Conservation (phyloP, 805 yeast species). For the Candida succiphila region DNA sequence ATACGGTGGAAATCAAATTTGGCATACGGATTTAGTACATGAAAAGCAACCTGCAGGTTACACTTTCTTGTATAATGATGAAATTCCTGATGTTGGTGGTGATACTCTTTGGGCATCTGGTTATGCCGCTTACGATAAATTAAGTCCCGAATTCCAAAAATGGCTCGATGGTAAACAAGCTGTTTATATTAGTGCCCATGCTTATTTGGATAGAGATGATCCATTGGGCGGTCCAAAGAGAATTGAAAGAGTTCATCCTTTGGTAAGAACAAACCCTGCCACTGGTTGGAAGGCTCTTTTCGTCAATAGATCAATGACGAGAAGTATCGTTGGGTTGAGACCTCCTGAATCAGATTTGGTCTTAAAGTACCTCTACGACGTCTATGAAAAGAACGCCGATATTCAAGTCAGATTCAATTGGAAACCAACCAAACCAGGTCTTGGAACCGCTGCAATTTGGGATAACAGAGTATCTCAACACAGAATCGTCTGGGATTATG, state of each 20-base stretch:
- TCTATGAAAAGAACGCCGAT: conserved; percentile 41
- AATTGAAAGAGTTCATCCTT: conserved; percentile 52
- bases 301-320: conserved; percentile 42
- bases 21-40: conserved; percentile 49
- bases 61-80: conserved; percentile 43
- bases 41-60: conserved; percentile 49
- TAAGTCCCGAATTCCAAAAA: conserved; percentile 38
- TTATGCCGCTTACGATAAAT: conserved; percentile 47
- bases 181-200: conserved; percentile 29
- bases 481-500: conserved; percentile 33
- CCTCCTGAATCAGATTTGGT: conserved; percentile 40
- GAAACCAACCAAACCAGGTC: conserved; percentile 29
- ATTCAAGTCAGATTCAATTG: conserved; percentile 38
- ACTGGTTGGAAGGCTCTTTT: conserved; percentile 54
- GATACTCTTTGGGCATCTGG: conserved; percentile 51
- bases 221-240: conserved; percentile 39
- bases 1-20: conserved; percentile 17
- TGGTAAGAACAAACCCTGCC: conserved; percentile 55
- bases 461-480: conserved; percentile 38
- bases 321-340: conserved; percentile 41
- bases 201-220: conserved; percentile 27
- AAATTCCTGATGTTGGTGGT: conserved; percentile 41
- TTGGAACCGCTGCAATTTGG: conserved; percentile 39
- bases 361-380: conserved; percentile 33
- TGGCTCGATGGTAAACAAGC: conserved; percentile 46